Conservation (phyloP, 805 yeast species). For the Candida ipomoeae region DNA sequence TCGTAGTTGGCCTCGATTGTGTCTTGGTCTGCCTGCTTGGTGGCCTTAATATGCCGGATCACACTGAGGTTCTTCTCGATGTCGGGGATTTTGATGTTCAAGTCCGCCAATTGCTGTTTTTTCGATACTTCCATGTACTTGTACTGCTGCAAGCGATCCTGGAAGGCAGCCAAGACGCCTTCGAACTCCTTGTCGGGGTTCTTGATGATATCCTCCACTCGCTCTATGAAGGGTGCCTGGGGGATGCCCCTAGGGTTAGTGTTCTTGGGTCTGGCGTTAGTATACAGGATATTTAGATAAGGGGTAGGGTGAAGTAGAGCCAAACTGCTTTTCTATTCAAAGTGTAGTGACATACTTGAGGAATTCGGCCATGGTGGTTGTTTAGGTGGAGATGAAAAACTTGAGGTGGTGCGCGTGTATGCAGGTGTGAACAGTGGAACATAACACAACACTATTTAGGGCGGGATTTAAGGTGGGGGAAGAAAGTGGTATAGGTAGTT, state of each 20-base stretch:
- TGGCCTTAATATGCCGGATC: constrained; percentile 54
- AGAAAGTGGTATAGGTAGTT: fast-evolving
- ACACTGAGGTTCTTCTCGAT: constrained; percentile 78
- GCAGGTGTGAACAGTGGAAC: not conserved
- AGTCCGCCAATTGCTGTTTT: constrained; percentile 45
- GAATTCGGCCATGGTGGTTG: constrained; percentile 25
- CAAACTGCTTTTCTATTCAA: too few species aligned
- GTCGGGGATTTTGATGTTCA: constrained; percentile 82
- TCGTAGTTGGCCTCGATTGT: constrained; percentile 74
- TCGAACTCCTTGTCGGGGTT: constrained; percentile 63
- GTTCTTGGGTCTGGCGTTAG: constrained; percentile 44
- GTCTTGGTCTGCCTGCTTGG: constrained; percentile 33
- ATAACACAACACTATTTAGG: too few species aligned
- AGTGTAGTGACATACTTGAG: constrained; percentile 24
- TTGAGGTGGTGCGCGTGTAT: not conserved
- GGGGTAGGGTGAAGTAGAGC: too few species aligned
- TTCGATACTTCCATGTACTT: constrained; percentile 75
- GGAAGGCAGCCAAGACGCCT: constrained; percentile 65
- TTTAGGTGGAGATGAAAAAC: not conserved
- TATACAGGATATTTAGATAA: too few species aligned
- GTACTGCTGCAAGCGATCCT: constrained; percentile 85
- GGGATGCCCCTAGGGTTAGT: constrained; percentile 94
- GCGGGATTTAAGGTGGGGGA: too few species aligned
- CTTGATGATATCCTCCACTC: constrained; percentile 70
- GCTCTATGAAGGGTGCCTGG: constrained; percentile 88